These are phyloP conservation scores for Coemansia sp. DNA, from an alignment of 192 early-diverging fungal genomes.

Conservation along the genomic window DNA sequence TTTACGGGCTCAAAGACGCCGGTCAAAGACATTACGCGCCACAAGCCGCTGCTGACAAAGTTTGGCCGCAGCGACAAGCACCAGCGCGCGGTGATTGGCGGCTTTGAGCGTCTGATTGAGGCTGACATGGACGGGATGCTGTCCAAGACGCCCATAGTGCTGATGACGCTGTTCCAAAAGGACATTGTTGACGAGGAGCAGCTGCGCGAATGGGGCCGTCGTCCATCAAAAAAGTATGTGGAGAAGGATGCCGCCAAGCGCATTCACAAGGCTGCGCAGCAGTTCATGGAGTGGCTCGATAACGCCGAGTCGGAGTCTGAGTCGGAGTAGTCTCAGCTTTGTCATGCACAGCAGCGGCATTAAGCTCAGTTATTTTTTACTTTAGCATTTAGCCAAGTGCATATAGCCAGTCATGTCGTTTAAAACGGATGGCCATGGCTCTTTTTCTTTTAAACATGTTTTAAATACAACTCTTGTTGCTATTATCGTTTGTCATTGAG, in stretches of 20 bases:
- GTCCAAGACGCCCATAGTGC: conserved; percentile 69
- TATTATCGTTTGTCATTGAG: not conserved
- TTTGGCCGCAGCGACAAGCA: conserved; percentile 82
- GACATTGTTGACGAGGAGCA: conserved; percentile 92
- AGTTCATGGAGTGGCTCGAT: conserved; percentile 88
- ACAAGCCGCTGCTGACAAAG: conserved; percentile 64
- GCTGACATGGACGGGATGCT: conserved; percentile 58
- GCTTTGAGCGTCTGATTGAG: conserved; percentile 82
- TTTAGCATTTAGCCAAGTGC: conserved; percentile 5
- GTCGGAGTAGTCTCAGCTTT: conserved; percentile 11
- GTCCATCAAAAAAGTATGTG: conserved; percentile 79
- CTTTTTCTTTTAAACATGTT: not conserved
- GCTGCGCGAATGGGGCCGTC: conserved; percentile 87
- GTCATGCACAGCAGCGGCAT: no score
- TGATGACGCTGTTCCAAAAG: conserved; percentile 87
- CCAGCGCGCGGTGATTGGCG: conserved; percentile 87
- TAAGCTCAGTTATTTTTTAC: not conserved
- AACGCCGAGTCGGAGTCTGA: conserved; percentile 85
- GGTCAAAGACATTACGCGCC: conserved; percentile 69
- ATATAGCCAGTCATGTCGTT: no score
- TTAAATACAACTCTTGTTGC: not conserved
- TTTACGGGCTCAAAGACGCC: conserved; percentile 62
- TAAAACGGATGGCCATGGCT: no score
- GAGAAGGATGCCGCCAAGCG: conserved; percentile 76
- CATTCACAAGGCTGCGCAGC: conserved; percentile 80